Percentiles rank a stretch among this genome's conserved stretches.
phyloP scores from a whole-genome alignment of 2,329 filamentous ascomycete genomes.

The Colletotrichum tofieldiae region DNA sequence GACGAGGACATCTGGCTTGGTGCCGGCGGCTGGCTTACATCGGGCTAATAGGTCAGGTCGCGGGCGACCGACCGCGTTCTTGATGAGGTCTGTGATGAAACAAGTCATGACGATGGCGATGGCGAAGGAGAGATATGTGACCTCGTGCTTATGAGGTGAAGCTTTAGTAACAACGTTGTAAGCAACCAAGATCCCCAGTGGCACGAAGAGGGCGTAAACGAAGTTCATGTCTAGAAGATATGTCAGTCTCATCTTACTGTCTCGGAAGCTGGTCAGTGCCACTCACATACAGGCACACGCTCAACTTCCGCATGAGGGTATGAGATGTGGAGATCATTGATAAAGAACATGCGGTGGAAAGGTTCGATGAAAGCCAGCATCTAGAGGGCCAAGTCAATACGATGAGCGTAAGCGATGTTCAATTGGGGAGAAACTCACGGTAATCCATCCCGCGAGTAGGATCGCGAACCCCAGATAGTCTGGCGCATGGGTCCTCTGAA shows the following conservation, averaged over 20 bases:
- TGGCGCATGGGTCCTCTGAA: constrained; percentile 84
- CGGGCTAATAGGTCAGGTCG: constrained; percentile 77
- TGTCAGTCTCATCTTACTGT: background rate
- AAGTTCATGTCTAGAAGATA: constrained; percentile 76
- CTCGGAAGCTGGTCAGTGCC: background rate
- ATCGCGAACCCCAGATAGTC: constrained; percentile 87
- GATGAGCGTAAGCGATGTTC: constrained; percentile 44
- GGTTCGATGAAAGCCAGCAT: constrained; percentile 81
- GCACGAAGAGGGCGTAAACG: constrained; percentile 82
- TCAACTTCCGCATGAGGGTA: constrained; percentile 90
- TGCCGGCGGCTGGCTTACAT: constrained; percentile 77
- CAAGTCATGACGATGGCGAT: constrained; percentile 83
- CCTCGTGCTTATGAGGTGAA: constrained; percentile 84
- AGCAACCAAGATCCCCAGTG: constrained; percentile 75
- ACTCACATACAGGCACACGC: constrained; percentile 83
- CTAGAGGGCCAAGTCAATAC: constrained; percentile 57
- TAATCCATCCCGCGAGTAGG: constrained; percentile 77
- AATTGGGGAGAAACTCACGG: constrained; percentile 60
- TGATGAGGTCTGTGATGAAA: constrained; percentile 91
- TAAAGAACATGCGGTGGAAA: constrained; percentile 94
- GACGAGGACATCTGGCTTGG: constrained; percentile 68
- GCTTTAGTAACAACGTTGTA: constrained; percentile 77
- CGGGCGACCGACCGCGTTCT: constrained; percentile 88
- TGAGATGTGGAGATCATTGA: constrained; percentile 87
- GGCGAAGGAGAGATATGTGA: constrained; percentile 84